A percentile compares a stretch with the other conserved stretches of the same genome.
phyloP scores from a whole-genome alignment of 345 rosid species.

The Rubroshorea leprosula region DNA sequence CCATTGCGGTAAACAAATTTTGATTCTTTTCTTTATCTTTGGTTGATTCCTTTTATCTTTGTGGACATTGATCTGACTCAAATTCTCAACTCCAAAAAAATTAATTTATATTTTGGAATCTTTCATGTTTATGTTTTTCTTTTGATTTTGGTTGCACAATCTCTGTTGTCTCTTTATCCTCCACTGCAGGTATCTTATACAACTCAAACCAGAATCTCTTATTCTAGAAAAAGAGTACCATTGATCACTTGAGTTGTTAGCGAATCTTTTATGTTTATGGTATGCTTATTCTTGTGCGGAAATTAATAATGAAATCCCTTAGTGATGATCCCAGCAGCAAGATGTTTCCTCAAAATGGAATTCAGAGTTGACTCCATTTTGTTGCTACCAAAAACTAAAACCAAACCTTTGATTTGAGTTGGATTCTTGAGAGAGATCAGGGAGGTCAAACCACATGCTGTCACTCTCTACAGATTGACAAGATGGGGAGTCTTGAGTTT shows the following conservation, averaged over 20 bases:
- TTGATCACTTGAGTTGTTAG: too few relatives aligned
- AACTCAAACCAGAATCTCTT: too few relatives aligned
- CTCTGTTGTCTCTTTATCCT: too few relatives aligned
- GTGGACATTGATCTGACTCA: not conserved
- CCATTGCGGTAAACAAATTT: constrained; percentile 13
- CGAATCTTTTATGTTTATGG: too few relatives aligned
- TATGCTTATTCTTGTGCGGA: too few relatives aligned
- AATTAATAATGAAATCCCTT: too few relatives aligned
- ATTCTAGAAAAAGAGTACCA: too few relatives aligned
- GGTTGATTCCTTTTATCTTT: not conserved
- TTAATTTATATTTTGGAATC: too few relatives aligned
- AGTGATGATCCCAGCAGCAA: constrained; percentile 8
- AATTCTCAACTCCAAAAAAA: not conserved
- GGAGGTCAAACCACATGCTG: constrained; percentile 18
- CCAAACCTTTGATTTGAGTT: not conserved
- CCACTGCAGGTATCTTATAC: too few relatives aligned
- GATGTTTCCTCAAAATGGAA: constrained; percentile 12
- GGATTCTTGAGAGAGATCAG: constrained; percentile 14
- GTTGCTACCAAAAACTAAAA: constrained; percentile 8
- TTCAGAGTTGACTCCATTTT: constrained; percentile 8
- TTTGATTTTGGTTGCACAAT: too few relatives aligned
- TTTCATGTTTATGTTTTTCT: too few relatives aligned
- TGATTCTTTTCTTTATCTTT: not conserved
- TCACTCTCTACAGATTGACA: not conserved
- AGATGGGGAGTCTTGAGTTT: constrained; percentile 5